Evolutionary conservation across 805 yeast species (phyloP).

Genomic region (Candida maltosa): DNA sequence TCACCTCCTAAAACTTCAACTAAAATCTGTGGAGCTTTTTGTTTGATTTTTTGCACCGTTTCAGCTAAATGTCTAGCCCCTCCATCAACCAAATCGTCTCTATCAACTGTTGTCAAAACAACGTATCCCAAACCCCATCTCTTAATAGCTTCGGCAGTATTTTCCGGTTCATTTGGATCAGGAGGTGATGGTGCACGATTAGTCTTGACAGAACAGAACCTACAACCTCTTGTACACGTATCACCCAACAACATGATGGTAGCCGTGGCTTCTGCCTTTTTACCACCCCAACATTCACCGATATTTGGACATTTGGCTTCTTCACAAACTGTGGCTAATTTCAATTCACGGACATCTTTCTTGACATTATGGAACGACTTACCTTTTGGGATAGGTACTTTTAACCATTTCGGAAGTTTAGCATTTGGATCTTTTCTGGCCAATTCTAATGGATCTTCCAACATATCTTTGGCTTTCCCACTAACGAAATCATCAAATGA

Average conservation of each 20-base stretch:
- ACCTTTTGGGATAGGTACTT: conserved; percentile 97
- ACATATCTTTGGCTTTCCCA: conserved; percentile 70
- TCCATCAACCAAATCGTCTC: conserved; percentile 92
- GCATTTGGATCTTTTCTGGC: conserved; percentile 67
- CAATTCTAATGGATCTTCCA: conserved; percentile 72
- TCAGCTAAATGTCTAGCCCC: conserved; percentile 89
- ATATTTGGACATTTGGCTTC: conserved; percentile 99
- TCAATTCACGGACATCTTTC: conserved; percentile 82
- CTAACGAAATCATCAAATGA: conserved; percentile 86
- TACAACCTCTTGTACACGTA: conserved; percentile 98
- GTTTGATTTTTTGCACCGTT: conserved; percentile 80
- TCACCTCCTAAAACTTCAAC: conserved; percentile 96
- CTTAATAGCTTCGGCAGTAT: conserved; percentile 94
- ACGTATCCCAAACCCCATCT: conserved; percentile 99
- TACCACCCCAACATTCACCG: conserved; percentile 99
- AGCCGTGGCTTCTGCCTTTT: conserved; percentile 89
- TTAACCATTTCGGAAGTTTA: conserved; percentile 88
- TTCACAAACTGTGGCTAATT: conserved; percentile 93
- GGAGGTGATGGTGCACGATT: conserved; percentile 81
- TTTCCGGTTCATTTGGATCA: conserved; percentile 95
- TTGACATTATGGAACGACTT: conserved; percentile 75
- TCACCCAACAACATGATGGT: conserved; percentile 98
- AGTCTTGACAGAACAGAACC: conserved; percentile 96
- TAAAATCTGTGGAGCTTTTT: conserved; percentile 83
- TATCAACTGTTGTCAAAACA: conserved; percentile 93